These are phyloP conservation scores for Annulohypoxylon maeteangense DNA, from an alignment of 495 filamentous ascomycete genomes.

Conservation along the genomic window DNA sequence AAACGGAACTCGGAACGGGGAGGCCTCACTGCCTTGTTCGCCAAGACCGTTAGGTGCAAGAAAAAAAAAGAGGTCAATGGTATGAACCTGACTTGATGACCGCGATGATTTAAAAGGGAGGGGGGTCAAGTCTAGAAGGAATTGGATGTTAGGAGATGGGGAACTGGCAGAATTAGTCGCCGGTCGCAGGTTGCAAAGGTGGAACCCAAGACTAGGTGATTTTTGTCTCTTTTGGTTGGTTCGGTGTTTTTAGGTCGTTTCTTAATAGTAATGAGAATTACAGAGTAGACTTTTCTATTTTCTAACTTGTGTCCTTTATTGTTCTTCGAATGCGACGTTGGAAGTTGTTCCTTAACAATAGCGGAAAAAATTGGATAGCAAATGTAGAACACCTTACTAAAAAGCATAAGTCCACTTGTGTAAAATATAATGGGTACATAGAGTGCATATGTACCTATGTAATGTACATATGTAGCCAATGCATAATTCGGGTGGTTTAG, in stretches of 20 bases:
- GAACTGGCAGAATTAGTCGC: conserved; percentile 8
- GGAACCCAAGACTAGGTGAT: conserved; percentile 8
- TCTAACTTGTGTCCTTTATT: neutral
- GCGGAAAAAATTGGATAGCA: neutral
- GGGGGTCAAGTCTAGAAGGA: conserved; percentile 18
- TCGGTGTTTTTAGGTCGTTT: neutral
- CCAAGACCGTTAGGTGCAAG: conserved; percentile 39
- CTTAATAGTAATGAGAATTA: conserved; percentile 6
- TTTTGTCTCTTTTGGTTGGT: conserved; percentile 8
- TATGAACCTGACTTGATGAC: conserved; percentile 23
- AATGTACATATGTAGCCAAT: conserved; percentile 14
- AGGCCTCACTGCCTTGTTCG: conserved; percentile 39
- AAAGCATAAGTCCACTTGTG: neutral
- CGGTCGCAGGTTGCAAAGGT: conserved; percentile 7
- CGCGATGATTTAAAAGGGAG: conserved; percentile 15
- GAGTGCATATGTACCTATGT: too few species aligned
- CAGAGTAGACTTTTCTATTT: neutral
- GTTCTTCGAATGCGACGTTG: conserved; percentile 2
- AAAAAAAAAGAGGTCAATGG: conserved; percentile 30
- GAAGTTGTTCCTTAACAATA: neutral
- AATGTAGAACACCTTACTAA: neutral
- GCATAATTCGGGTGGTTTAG: conserved; percentile 33
- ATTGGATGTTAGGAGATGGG: conserved; percentile 12
- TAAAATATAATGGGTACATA: too few species aligned
- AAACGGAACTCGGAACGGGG: conserved; percentile 38